Evolutionary conservation across 768 basidiomycete genomes (phyloP).

Genomic region (Boletus coccyginus): DNA sequence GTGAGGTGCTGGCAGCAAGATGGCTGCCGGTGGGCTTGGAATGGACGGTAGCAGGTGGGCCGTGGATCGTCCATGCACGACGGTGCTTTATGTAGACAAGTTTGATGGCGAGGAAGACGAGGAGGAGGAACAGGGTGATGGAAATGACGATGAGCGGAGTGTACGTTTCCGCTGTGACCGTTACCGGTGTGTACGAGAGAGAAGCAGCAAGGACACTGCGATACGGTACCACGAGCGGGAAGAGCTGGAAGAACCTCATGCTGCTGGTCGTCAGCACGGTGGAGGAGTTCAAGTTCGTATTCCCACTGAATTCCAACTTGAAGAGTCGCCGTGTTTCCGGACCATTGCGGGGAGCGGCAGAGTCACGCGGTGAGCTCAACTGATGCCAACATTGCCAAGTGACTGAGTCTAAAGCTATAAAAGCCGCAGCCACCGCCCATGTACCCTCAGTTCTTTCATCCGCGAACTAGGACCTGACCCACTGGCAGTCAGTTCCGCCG

Average conservation of each 20-base stretch:
- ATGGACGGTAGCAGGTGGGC: background rate
- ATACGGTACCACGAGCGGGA: background rate
- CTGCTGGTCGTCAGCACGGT: background rate
- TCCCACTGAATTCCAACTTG: conserved; percentile 19
- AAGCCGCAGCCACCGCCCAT: too few relatives aligned
- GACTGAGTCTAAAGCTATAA: too few relatives aligned
- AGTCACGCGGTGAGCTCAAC: too few relatives aligned
- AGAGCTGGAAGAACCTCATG: conserved; percentile 6
- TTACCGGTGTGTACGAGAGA: background rate
- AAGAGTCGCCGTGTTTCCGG: background rate
- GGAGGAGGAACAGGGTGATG: conserved; percentile 16
- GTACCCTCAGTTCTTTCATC: too few relatives aligned
- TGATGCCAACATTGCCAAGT: too few relatives aligned
- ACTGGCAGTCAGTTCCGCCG: too few relatives aligned
- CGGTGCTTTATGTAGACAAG: conserved; percentile 29
- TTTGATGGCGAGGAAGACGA: conserved; percentile 21
- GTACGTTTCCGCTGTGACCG: conserved; percentile 1
- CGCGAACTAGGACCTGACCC: too few relatives aligned
- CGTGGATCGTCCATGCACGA: conserved; percentile 27
- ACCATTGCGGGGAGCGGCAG: too few relatives aligned
- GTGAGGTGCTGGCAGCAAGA: background rate
- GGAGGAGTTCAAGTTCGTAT: conserved; percentile 5
- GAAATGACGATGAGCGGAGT: conserved; percentile 12
- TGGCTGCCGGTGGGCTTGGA: background rate
- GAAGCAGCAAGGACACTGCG: conserved; percentile 15